Conservation (phyloP, 352 stramenopile species). For the Chrysophaeum taylorii region DNA sequence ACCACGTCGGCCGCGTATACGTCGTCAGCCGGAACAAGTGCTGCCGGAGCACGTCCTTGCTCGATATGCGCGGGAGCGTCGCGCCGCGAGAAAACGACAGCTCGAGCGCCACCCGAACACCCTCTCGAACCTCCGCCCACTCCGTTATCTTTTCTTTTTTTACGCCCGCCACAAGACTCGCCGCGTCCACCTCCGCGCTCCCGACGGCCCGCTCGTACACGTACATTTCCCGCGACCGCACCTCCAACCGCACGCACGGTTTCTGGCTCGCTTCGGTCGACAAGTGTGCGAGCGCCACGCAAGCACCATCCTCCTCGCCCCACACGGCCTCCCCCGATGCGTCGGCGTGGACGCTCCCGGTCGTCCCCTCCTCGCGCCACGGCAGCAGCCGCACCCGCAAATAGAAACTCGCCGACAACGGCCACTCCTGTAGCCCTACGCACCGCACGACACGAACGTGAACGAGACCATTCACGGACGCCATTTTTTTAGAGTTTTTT, state of each 20-base stretch:
- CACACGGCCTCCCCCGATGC: neutral
- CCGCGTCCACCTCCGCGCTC: neutral
- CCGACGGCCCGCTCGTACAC: neutral
- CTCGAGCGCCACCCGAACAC: neutral
- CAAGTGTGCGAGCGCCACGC: constrained; percentile 4
- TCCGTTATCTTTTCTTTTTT: neutral
- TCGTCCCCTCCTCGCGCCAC: too few relatives aligned
- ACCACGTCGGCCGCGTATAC: constrained; percentile 6
- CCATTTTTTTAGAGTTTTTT: too few relatives aligned
- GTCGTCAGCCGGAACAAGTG: constrained; percentile 5
- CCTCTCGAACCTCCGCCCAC: neutral
- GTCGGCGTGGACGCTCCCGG: too few relatives aligned
- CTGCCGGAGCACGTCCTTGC: neutral
- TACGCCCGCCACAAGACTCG: neutral
- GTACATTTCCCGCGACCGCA: neutral
- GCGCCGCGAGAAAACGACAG: too few relatives aligned
- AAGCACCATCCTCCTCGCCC: neutral
- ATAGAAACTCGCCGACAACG: too few relatives aligned
- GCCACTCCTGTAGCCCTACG: too few relatives aligned
- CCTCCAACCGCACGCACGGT: neutral
- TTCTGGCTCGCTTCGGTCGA: neutral
- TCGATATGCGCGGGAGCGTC: neutral
- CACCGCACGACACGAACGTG: too few relatives aligned
- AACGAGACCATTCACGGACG: too few relatives aligned
- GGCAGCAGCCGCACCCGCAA: too few relatives aligned